Conservation (phyloP, 2,329 filamentous ascomycete genomes). For the Calonectria henricotiae region DNA sequence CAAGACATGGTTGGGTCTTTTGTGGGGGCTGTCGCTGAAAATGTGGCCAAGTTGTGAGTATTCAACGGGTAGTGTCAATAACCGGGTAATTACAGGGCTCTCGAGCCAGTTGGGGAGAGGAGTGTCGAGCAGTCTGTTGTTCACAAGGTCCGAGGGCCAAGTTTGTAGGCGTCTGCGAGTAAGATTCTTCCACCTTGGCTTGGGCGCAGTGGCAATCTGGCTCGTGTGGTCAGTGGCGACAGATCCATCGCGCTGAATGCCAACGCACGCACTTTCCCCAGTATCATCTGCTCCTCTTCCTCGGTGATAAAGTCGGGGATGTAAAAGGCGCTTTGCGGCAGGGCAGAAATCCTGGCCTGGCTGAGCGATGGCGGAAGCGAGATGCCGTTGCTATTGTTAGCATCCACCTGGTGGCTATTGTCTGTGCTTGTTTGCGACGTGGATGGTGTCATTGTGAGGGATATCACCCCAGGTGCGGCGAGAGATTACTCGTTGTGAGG, state of each 20-base stretch:
- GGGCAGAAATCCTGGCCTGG: constrained; percentile 65
- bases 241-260: constrained; percentile 44
- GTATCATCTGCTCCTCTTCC: constrained; percentile 80
- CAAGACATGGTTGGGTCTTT: constrained; percentile 88
- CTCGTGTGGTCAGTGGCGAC: constrained; percentile 40
- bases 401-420: constrained; percentile 23
- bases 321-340: constrained; percentile 84
- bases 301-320: constrained; percentile 86
- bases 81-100: constrained; percentile 77
- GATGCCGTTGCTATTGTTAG: constrained; percentile 35
- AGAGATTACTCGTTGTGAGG: not conserved
- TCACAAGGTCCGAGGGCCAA: constrained; percentile 87
- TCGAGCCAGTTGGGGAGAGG: constrained; percentile 84
- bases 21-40: constrained; percentile 79
- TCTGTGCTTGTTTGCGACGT: constrained; percentile 19
- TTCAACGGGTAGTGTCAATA: constrained; percentile 67
- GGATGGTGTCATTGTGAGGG: constrained; percentile 40
- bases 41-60: constrained; percentile 58
- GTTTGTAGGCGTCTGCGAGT: constrained; percentile 93
- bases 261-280: constrained; percentile 75
- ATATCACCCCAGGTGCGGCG: constrained; percentile 16
- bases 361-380: constrained; percentile 68
- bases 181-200: constrained; percentile 88
- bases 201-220: constrained; percentile 76
- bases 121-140: constrained; percentile 82